A percentile compares a stretch with the other conserved stretches of the same genome.
Conservation (phyloP, 176 grass and related monocot species). For the Avena insularis region DNA sequence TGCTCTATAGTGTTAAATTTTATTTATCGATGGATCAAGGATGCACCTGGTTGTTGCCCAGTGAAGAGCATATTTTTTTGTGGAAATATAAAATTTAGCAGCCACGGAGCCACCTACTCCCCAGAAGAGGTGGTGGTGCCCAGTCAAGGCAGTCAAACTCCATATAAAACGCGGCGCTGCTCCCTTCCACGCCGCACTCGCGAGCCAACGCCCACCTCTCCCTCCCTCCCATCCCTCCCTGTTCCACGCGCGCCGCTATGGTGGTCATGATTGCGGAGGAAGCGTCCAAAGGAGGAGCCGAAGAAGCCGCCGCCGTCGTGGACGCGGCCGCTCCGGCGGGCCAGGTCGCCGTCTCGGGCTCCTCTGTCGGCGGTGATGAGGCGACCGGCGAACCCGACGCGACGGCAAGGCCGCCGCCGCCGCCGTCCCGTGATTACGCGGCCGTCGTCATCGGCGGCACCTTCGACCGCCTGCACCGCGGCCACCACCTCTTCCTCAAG, state of each 20-base stretch:
- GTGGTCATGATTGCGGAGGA: background rate
- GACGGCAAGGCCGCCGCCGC: background rate
- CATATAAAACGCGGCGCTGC: conserved; percentile 14
- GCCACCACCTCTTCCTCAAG: conserved; percentile 88
- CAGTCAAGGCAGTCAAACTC: background rate
- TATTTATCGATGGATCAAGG: background rate
- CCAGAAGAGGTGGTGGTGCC: background rate
- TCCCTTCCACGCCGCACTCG: conserved; percentile 9
- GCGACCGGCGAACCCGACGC: background rate
- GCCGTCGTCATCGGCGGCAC: conserved; percentile 90
- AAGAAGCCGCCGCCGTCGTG: background rate
- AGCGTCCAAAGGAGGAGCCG: background rate
- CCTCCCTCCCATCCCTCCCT: background rate
- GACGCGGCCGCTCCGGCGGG: background rate
- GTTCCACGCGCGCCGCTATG: background rate
- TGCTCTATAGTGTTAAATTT: background rate
- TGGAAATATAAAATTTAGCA: no score
- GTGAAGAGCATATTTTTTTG: no score
- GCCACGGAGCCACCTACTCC: no score
- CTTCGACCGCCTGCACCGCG: conserved; percentile 84
- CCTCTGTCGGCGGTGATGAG: background rate
- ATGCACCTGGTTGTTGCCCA: no score
- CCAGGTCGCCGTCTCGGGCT: background rate
- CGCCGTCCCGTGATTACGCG: conserved; percentile 9
- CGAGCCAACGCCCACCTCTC: background rate